Evolutionary conservation across 345 rosid genomes (phyloP).

Genomic region (Gossypium arboreum): DNA sequence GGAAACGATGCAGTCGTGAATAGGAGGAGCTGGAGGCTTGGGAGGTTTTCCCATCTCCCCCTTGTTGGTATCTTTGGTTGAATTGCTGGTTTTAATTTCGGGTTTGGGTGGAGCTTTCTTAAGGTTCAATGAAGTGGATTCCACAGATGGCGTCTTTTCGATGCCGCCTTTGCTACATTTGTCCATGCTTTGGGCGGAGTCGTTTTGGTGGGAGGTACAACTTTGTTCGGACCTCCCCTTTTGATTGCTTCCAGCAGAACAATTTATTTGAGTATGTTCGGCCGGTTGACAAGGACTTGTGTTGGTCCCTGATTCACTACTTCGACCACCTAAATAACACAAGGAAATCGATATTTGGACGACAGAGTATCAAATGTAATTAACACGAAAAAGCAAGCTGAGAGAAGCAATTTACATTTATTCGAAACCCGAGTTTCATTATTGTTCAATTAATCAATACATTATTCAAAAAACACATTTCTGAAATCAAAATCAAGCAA

Average conservation of each 20-base stretch:
- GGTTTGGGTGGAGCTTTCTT: conserved; percentile 1
- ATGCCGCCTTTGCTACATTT: neutral
- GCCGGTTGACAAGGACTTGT: conserved; percentile 15
- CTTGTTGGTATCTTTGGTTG: neutral
- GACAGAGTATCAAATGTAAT: no score
- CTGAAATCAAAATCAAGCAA: neutral
- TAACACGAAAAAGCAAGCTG: neutral
- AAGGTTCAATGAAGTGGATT: neutral
- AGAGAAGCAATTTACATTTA: neutral
- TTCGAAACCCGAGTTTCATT: neutral
- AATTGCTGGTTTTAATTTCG: neutral
- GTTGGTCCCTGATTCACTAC: conserved; percentile 28
- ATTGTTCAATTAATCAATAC: no score
- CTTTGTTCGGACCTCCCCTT: conserved; percentile 17
- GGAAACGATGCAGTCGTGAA: conserved; percentile 1
- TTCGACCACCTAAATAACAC: conserved; percentile 32
- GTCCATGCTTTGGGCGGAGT: neutral
- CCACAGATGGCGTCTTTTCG: conserved; percentile 9
- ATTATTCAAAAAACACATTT: neutral
- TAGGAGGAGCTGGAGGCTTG: conserved; percentile 26
- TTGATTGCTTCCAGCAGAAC: neutral
- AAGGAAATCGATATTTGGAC: neutral
- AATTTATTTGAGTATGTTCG: conserved; percentile 22
- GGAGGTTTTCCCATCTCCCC: conserved; percentile 36
- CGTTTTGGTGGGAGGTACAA: conserved; percentile 17